Percentiles rank a stretch among this genome's conserved stretches.
Evolutionary conservation across 768 basidiomycete genomes (phyloP).

Genomic region (Roridomyces roridus): DNA sequence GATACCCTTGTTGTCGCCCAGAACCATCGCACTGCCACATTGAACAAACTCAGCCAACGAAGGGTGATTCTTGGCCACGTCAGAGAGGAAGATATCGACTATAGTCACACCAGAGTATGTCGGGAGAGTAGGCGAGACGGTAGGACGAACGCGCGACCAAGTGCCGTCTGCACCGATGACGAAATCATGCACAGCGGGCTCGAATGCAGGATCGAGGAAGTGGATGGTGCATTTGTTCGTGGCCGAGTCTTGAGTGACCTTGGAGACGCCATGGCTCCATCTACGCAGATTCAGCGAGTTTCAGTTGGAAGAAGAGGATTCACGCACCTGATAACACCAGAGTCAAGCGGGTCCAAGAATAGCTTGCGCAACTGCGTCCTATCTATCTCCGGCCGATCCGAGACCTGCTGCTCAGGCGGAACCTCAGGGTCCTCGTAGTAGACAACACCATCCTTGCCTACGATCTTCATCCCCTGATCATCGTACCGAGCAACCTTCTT

Average conservation of each 20-base stretch:
- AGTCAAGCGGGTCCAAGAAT: neutral
- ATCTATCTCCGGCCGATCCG: conserved; percentile 1
- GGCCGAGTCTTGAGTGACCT: neutral
- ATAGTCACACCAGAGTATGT: neutral
- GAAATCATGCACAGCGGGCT: neutral
- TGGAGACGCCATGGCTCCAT: conserved; percentile 6
- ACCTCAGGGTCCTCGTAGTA: neutral
- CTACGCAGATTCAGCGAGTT: neutral
- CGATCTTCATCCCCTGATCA: conserved; percentile 1
- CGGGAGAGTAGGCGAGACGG: neutral
- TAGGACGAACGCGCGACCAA: neutral
- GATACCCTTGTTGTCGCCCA: conserved; percentile 3
- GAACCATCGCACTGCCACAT: neutral
- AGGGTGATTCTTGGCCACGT: neutral
- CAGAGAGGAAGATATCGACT: conserved; percentile 3
- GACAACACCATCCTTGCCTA: conserved; percentile 3
- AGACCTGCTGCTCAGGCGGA: neutral
- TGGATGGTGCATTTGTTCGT: neutral
- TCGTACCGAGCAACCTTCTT: conserved; percentile 3
- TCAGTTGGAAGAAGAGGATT: neutral
- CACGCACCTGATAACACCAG: neutral
- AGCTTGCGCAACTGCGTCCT: neutral
- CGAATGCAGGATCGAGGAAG: neutral
- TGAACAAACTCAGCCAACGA: neutral
- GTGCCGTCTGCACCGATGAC: conserved; percentile 1